Evolutionary conservation across 768 basidiomycete species (phyloP), one percentile per base, ranked within the genome.

Genomic region (Naganishia friedmannii): DNA sequence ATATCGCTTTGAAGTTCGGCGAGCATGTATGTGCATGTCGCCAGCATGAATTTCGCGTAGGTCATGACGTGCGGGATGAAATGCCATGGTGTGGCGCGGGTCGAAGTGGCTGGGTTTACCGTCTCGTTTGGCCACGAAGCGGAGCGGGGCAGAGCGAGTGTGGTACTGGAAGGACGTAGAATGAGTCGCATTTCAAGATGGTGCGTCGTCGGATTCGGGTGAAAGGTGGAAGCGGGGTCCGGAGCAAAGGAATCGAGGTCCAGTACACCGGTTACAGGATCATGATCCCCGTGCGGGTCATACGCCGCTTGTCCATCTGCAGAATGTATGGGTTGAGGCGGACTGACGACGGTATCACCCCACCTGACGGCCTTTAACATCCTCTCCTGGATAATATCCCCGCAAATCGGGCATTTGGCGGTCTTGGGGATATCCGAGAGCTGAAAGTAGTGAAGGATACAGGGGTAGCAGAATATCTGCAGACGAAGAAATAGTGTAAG

Each of bases 11-110:
- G 84, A 15, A 98, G 86, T 77, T 92, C 89, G 21, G 85, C 78
- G 51, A 90, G 85, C 69, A 98, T 86, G 79, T 94, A 91, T 1
- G 86, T 84, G 0, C 95, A 92, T 0, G 93, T 92, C 23, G 92
- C 93, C 29, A 98, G 87, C 93, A 98, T 96, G 83, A 98, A 96
- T 77, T 92, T 93, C 23, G 93, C 86, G 79, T 90, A 96, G 46
- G 83, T 83, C 73, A 88, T 88, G 48, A 96, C 90, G 76, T 97
- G 93, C 0, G 94, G 96, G 26, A 95, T 85, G 83, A 99, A 98
- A 78, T 96, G 87, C 84, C 94, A 98, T 8, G 96, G 95, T 63
- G 60, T 51, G 0, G 93, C 91, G 45, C 65, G 48, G 76, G 93
- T 89, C 23, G 93, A 32, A 76, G 93, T 89, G 23, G 93, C 90